phyloP scores from a whole-genome alignment of 495 filamentous ascomycete species.

The Chaetomidium leptoderma region DNA sequence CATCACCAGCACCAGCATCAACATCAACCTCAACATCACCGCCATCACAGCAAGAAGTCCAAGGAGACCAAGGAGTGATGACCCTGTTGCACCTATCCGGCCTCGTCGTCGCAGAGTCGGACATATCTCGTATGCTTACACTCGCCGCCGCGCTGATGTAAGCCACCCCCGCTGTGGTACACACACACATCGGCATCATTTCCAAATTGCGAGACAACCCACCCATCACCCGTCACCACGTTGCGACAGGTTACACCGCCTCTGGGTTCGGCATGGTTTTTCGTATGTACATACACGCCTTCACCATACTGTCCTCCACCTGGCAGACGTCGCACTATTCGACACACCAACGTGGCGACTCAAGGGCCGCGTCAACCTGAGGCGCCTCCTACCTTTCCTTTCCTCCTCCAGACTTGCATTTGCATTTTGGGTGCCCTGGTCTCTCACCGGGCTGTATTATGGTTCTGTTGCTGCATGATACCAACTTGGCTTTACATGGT shows the following conservation, averaged over 20 bases:
- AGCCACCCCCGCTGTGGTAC: no score
- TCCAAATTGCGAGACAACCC: not conserved
- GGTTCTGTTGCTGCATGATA: slow-evolving; percentile 15
- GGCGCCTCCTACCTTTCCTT: no score
- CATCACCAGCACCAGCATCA: slow-evolving; percentile 18
- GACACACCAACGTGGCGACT: not conserved
- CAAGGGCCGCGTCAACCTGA: not conserved
- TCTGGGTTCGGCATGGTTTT: no score
- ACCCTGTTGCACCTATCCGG: not conserved
- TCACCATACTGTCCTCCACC: no score
- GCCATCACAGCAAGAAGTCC: slow-evolving; percentile 16
- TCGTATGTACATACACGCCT: no score
- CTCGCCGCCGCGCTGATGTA: not conserved
- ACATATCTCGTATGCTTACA: not conserved
- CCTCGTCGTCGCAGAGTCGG: not conserved
- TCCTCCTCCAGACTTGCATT: no score
- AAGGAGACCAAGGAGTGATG: not conserved
- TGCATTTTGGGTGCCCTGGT: not conserved
- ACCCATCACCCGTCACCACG: slow-evolving; percentile 1
- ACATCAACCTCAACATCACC: slow-evolving; percentile 16
- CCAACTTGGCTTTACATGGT: slow-evolving; percentile 19
- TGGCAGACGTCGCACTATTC: no score
- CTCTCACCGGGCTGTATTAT: no score
- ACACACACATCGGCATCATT: not conserved
- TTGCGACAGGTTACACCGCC: not conserved